Base-by-base conservation (phyloP, 1,139 yeast genomes). In the Sugiyamaella xylanicola region DNA sequence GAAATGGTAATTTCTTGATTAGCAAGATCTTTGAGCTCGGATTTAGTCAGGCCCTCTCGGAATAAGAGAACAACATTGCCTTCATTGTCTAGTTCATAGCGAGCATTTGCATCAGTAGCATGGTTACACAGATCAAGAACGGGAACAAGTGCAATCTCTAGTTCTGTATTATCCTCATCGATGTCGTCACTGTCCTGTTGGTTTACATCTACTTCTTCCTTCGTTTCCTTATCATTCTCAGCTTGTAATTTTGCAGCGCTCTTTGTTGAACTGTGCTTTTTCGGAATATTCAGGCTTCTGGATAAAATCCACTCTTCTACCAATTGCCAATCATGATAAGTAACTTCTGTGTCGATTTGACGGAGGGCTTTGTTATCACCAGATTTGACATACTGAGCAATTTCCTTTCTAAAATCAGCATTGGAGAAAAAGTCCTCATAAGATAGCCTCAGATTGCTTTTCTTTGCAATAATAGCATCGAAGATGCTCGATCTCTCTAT, bases 91-190 rank as follows among this genome's bases (percentile, higher is more conserved):
- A 65, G 58, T 46, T 70, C 75, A 58, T 70, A 74, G 13, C 71
- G 62, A 20, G 70, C 70, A 51, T 71, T 73, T 21, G 66, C 63
- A 7, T 56, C 25, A 9, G 56, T 53, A 27, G 63, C 56, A 56
- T 74, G 77, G 60, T 74, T 74, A 48, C 69, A 70, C 39, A 72
- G 59, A 52, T 74, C 77, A 1, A 74, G 57, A 3, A 72, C 57
- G 0, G 77, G 77, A n/a, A 72, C 73, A 59, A 74, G 58, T 11
- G 67, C 67, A 22, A 62, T 47, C 22, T 57, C 56, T 54, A 62
- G 16, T 17, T 45, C 36, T 16, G 25, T 9, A 11, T 41, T 29
- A 35, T 39, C 46, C 4, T 39, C 51, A 8, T 53, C 51, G n/a
- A n/a, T n/a, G n/a, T n/a, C 3, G 16, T 16, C 21, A n/a, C 49